Evolutionary conservation across 1,139 yeast genomes (phyloP), one percentile per base, ranked within the genome.

Genomic region (Kurtzmaniella quercitrusa): DNA sequence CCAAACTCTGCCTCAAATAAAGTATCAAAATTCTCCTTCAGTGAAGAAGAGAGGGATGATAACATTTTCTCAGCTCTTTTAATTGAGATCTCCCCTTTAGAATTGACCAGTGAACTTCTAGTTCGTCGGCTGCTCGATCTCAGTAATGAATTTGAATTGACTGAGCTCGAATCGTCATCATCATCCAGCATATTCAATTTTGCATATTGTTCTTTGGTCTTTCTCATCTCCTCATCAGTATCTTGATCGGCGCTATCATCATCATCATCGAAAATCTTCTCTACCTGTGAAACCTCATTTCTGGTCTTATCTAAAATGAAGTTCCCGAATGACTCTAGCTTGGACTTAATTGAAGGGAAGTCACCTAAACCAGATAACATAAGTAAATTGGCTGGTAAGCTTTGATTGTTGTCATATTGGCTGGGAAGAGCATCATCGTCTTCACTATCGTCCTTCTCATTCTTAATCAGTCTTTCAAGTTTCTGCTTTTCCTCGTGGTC

Each of bases 371-470:
- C 34, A 4, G 34, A 30, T 30, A 30, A 14, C 34, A 14, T 14
- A 16, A 30, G 34, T 14, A 30, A 30, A 14, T 30, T 14, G n/a
- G 34, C 34, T 30, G 34, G 16, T 14, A 30, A 14, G 9, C 34
- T 30, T 14, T 30, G 34, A 14, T 30, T 30, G 15, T 30, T 30
- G 9, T 30, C 34, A 30, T 30, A 30, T 5, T 9, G 11, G 18
- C 34, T 2, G 63, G 56, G 16, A 38, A 40, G 5, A 65, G 56
- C 61, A 3, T 44, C 38, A 16, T 61, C 68, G 5, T 54, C 62
- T 1, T 58, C 66, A 2, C 42, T 50, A 12, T 33, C 44, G 3
- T 33, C 40, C 3, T 26, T 9, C 12, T 26, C 30, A 26, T 5
- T 9, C 5, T 26, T 26, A 3, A 8, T 33, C 16, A 15, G 43